Conservation (phyloP, 306 rosid species). For the Cicer pinnatifidum region DNA sequence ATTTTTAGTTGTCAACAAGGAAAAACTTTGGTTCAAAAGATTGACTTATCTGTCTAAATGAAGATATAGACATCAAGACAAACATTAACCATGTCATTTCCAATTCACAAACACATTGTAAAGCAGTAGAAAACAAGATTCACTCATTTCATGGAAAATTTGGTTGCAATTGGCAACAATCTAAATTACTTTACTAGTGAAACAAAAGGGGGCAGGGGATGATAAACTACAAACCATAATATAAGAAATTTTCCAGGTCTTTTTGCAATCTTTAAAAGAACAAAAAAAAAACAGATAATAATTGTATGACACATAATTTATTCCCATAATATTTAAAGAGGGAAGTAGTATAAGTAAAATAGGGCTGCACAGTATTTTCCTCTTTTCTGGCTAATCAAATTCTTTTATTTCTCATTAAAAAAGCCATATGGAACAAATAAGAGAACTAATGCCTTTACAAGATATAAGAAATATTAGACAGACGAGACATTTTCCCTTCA, state of each 20-base stretch:
- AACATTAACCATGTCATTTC: constrained; percentile 2
- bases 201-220: not conserved
- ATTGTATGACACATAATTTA: not conserved
- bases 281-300: constrained; percentile 7
- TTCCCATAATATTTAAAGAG: not conserved
- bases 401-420: not conserved
- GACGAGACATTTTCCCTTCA: not conserved
- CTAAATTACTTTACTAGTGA: constrained; percentile 13
- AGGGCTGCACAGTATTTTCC: constrained; percentile 1
- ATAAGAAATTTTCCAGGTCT: not conserved
- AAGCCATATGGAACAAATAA: not conserved
- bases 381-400: not conserved
- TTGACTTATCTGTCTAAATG: not conserved
- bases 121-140: not conserved
- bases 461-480: not conserved
- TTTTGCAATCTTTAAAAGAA: not conserved
- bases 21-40: not conserved
- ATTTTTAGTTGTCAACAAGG: constrained; percentile 35
- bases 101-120: not conserved
- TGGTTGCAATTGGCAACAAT: constrained; percentile 5
- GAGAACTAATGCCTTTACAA: constrained; percentile 3
- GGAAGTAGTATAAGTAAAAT: not conserved
- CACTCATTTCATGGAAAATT: not conserved
- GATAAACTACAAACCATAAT: constrained; percentile 19
- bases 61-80: constrained; percentile 10